Base-by-base conservation (phyloP, 805 yeast species). In the Nakazawaea wyomingensis region DNA sequence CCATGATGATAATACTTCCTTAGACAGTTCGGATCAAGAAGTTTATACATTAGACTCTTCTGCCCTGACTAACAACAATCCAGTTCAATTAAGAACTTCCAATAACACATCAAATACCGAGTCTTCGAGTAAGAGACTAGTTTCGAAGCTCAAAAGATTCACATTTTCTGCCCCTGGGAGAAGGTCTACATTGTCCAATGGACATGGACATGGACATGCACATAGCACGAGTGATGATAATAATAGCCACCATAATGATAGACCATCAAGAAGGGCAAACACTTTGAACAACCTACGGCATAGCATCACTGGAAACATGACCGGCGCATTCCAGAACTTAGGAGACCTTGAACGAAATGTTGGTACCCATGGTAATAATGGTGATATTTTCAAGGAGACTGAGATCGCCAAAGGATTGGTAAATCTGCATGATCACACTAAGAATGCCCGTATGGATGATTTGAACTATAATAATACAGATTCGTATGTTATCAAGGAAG, bases 401-500 rank as follows among this genome's bases (percentile, higher is more conserved):
- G 33, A 31, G 7, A 32, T 36, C 5, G 41, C 40, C 8, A 37
- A 36, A 4, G 34, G 16, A 8, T 36, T 36, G 20, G 45, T 36
- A 17, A 17, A 30, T 5, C 36, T 36, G 37, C 45, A 42, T 30
- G 16, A 28, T 19, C 8, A 39, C 31, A 11, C 10, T 22, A 20
- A 31, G 5, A 16, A 9, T 29, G 13, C 16, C 32, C 16, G 8
- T 6, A 29, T 29, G 3, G 22, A 16, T 11, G 26, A 29, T 14
- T 14, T 31, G 19, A 14, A 30, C n/a, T 10, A 30, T 22, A 26
- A 20, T 3, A 20, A 10, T n/a, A n/a, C n/a, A 17, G 32, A 29
- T 29, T 14, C 24, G 14, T 41, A 41, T 35, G n/a, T 41, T 9
- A 27, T 26, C 17, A 42, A 37, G 28, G 45, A 42, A 18, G 41